Evolutionary conservation across 2,329 filamentous ascomycete species (phyloP), one percentile per base, ranked within the genome.

Genomic region (Aspergillus latus): DNA sequence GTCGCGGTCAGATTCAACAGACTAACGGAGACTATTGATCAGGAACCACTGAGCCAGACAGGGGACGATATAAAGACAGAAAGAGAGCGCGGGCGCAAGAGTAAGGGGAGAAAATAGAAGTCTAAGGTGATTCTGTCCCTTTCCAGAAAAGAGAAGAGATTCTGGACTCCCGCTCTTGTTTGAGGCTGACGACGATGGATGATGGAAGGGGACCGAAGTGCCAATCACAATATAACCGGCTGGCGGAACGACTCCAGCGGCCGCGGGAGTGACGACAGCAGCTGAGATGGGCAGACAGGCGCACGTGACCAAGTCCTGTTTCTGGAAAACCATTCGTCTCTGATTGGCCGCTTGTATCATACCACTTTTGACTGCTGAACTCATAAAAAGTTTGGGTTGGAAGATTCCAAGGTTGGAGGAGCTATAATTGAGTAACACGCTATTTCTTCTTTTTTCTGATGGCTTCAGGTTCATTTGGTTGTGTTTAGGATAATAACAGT

Each of bases 21-120:
- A 48, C 49, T 54, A 51, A 49, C 51, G 48, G 57, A 54, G 46
- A 60, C 59, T 61, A 58, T 58, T 48, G 59, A 59, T 48, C 32
- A 51, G 43, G 52, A 49, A 55, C 45, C 57, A 32, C 45, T 39
- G 40, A 45, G 28, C 26, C 16, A 26, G 21, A 30, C 13, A 40
- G 47, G 30, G 34, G 29, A 16, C 15, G 34, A 43, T 37, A 29
- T 32, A 28, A 40, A 16, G 21, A 34, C 43, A 49, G 40, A n/a
- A 44, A 47, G 49, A 52, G 47, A 10, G 29, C 47, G 40, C 21
- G 52, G 52, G 52, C 26, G 32, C 28, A 49, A 37, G 54, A 55
- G 32, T 42, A 49, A 52, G 49, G 32, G 43, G 59, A 49, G 26
- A 45, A 43, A 49, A 57, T 54, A 53, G 54, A 52, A 34, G 32